Evolutionary conservation across 139 green algal species (phyloP).

Genomic region (Chlamydomonas sphaeroides): DNA sequence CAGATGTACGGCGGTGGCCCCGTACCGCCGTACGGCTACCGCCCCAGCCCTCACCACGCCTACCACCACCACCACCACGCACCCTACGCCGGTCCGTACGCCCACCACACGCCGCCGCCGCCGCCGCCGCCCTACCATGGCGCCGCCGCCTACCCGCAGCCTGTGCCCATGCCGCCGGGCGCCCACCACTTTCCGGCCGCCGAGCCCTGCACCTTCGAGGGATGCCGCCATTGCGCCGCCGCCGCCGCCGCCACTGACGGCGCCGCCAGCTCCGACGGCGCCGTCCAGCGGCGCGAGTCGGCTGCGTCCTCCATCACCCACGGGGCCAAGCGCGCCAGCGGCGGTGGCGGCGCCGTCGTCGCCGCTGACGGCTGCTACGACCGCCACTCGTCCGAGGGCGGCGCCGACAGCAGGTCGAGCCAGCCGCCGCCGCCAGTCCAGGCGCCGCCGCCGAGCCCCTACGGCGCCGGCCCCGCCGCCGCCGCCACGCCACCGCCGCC

Average conservation of each 20-base stretch:
- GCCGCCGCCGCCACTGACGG: background rate
- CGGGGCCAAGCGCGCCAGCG: background rate
- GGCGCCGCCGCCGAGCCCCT: background rate
- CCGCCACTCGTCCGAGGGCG: background rate
- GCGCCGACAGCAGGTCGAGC: background rate
- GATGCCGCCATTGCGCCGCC: too few species aligned
- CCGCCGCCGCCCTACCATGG: too few species aligned
- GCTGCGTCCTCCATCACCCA: background rate
- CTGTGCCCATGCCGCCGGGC: too few species aligned
- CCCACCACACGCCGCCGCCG: too few species aligned
- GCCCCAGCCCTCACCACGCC: too few species aligned
- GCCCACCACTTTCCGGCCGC: background rate
- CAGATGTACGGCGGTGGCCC: background rate
- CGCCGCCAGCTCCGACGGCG: background rate
- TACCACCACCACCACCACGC: too few species aligned
- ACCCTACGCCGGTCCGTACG: too few species aligned
- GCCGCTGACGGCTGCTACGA: background rate
- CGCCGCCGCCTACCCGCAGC: too few species aligned
- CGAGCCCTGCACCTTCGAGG: too few species aligned
- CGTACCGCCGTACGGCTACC: background rate
- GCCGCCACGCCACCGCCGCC: too few species aligned
- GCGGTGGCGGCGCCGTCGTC: background rate
- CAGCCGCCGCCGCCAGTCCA: too few species aligned
- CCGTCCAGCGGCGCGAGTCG: background rate
- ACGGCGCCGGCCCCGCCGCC: too few species aligned